Evolutionary conservation across 129 eudicot genomes (phyloP).

Genomic region (Flaveria bidentis): DNA sequence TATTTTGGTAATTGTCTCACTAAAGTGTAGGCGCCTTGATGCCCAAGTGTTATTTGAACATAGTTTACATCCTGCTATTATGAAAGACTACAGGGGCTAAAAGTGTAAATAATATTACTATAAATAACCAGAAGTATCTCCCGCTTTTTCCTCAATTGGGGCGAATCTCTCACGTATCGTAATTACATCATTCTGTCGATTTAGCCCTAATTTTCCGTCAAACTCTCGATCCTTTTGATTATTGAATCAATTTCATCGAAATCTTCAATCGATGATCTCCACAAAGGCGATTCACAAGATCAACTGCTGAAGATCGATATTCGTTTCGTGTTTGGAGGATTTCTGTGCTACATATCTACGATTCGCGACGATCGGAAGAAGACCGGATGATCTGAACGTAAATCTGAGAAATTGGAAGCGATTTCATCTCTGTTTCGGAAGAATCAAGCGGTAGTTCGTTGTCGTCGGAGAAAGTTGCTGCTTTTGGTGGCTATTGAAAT

Average conservation of each 20-base stretch:
- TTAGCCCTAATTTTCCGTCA: constrained; percentile 35
- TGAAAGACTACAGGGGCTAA: constrained; percentile 6
- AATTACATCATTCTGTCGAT: constrained; percentile 15
- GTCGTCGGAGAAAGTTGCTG: constrained; percentile 5
- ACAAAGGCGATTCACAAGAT: constrained; percentile 6
- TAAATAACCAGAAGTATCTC: neutral
- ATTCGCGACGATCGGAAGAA: constrained; percentile 18
- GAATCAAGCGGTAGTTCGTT: constrained; percentile 30
- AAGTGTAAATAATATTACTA: neutral
- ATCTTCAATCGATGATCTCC: constrained; percentile 15
- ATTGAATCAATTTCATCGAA: constrained; percentile 4
- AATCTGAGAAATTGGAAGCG: constrained; percentile 33
- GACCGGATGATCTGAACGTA: neutral
- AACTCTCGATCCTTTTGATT: neutral
- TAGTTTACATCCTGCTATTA: neutral
- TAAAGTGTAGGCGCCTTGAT: too few species aligned
- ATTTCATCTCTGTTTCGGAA: constrained; percentile 17
- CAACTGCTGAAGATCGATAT: neutral
- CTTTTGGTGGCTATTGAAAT: constrained; percentile 9
- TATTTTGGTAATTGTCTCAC: too few species aligned
- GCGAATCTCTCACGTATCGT: neutral
- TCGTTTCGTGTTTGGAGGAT: constrained; percentile 20
- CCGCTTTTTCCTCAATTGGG: constrained; percentile 15
- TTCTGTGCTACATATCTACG: constrained; percentile 15
- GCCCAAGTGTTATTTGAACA: too few species aligned